A percentile compares a stretch with the other conserved stretches of the same genome.
Conservation (phyloP, 306 rosid species). For the Vigna nakashimae region DNA sequence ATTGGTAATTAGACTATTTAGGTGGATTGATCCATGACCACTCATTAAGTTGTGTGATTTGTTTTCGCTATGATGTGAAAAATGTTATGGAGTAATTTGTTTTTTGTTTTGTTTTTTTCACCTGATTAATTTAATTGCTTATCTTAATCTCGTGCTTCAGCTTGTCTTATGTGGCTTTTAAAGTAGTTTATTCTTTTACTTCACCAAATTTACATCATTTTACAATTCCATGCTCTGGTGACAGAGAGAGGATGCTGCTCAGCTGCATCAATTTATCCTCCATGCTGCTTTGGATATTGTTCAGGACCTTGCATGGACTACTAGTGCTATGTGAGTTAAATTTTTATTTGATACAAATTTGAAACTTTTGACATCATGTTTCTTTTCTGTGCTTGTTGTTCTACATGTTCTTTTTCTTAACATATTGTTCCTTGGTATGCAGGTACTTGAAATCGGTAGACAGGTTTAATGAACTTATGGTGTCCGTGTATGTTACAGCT, state of each 20-base stretch:
- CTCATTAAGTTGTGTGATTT: constrained; percentile 14
- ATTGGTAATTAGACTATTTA: constrained; percentile 3
- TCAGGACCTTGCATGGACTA: constrained; percentile 99
- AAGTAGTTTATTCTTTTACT: not conserved
- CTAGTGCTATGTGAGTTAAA: constrained; percentile 87
- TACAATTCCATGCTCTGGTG: constrained; percentile 38
- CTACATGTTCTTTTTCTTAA: constrained; percentile 26
- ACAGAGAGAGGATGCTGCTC: constrained; percentile 98
- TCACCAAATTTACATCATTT: constrained; percentile 14
- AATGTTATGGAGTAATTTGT: constrained; percentile 16
- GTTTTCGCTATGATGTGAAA: constrained; percentile 17
- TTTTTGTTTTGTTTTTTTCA: not conserved
- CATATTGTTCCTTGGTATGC: constrained; percentile 42
- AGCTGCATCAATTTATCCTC: constrained; percentile 92
- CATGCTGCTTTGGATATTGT: constrained; percentile 97
- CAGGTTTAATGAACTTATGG: constrained; percentile 90
- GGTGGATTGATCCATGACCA: constrained; percentile 4
- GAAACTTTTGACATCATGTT: not conserved
- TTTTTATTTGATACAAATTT: not conserved
- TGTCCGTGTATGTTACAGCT: constrained; percentile 95
- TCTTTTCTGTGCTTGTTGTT: constrained; percentile 8
- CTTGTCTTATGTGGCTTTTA: constrained; percentile 17
- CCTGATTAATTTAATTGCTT: constrained; percentile 17
- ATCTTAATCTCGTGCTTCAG: constrained; percentile 18
- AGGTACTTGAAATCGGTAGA: constrained; percentile 96